These are phyloP conservation scores for Hanseniaspora gamundiae DNA, from an alignment of 1,139 yeast genomes.

Conservation along the genomic window DNA sequence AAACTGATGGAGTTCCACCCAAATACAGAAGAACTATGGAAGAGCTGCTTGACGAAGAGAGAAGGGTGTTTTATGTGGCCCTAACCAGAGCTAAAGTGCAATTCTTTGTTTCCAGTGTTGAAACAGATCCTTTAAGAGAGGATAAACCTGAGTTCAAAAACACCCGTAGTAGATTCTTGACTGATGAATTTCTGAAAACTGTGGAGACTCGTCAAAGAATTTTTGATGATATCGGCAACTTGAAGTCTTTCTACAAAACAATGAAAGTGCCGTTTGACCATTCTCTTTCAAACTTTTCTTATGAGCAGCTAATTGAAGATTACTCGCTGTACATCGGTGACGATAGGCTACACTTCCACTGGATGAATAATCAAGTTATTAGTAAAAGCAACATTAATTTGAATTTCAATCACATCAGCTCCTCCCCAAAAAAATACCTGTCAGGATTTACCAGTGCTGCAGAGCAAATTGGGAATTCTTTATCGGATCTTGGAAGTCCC, in stretches of 20 bases:
- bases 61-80: conserved; percentile 81
- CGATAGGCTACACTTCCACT: conserved; percentile 19
- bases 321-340: conserved; percentile 18
- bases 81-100: conserved; percentile 63
- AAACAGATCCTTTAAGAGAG: conserved; percentile 14
- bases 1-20: conserved; percentile 7
- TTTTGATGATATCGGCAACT: conserved; percentile 13
- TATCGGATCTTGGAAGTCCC: not conserved
- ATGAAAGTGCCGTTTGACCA: conserved; percentile 11
- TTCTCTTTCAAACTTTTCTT: conserved; percentile 13
- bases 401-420: conserved; percentile 1
- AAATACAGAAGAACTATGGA: conserved; percentile 10
- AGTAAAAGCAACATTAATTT: conserved; percentile 14
- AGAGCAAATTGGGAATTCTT: conserved; percentile 3
- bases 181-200: conserved; percentile 18
- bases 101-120: conserved; percentile 27
- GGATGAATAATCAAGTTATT: conserved; percentile 19
- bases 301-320: conserved; percentile 18
- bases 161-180: conserved; percentile 19
- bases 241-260: conserved; percentile 15
- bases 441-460: conserved; percentile 5
- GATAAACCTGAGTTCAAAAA: conserved; percentile 11
- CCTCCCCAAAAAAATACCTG: not conserved
- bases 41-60: conserved; percentile 48
- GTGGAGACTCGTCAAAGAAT: conserved; percentile 19